Percentiles rank a stretch among this genome's conserved stretches.
Evolutionary conservation across 176 grass and related monocot species (phyloP).

Genomic region (Poa pratensis): DNA sequence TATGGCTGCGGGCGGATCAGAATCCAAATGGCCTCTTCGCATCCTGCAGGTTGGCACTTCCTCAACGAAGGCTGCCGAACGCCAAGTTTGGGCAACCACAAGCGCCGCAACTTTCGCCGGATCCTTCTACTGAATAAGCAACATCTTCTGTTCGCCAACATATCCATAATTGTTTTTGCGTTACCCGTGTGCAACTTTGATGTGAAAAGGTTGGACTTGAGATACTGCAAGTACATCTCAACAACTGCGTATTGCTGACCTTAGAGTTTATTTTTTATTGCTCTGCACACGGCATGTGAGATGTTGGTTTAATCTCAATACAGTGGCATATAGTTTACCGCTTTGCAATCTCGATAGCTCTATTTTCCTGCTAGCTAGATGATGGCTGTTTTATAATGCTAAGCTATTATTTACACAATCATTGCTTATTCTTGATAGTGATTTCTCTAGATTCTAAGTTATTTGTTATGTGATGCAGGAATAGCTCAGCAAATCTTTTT

Average conservation of each 20-base stretch:
- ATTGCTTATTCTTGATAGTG: constrained; percentile 16
- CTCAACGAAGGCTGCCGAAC: too few relatives aligned
- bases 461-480: constrained; percentile 46
- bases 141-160: too few relatives aligned
- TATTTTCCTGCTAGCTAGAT: background rate
- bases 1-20: too few relatives aligned
- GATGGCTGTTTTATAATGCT: constrained; percentile 25
- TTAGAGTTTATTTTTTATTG: background rate
- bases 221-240: background rate
- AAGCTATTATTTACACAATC: constrained; percentile 29
- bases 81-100: too few relatives aligned
- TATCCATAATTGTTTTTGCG: too few relatives aligned
- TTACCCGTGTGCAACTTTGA: accelerated
- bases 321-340: background rate
- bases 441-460: constrained; percentile 20
- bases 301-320: background rate
- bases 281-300: background rate
- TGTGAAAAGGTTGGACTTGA: background rate
- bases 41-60: too few relatives aligned
- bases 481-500: constrained; percentile 52
- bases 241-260: background rate
- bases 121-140: too few relatives aligned
- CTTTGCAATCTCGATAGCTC: background rate
- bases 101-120: too few relatives aligned
- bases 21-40: too few relatives aligned